Evolutionary conservation across 2,329 filamentous ascomycete genomes (phyloP), one percentile per base, ranked within the genome.

Genomic region (Scedosporium aurantiacum): DNA sequence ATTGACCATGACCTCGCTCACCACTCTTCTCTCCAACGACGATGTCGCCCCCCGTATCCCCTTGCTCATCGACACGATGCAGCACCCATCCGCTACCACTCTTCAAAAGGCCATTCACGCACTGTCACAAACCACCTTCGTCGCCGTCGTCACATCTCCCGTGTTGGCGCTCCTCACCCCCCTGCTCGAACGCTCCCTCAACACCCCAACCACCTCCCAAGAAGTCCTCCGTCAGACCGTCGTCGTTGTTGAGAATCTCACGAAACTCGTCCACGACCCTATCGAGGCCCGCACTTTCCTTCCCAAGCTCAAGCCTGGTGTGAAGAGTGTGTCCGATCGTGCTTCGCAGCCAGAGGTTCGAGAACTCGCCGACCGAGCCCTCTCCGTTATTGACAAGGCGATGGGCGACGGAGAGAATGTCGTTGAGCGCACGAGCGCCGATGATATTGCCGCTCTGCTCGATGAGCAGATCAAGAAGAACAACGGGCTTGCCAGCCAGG

Each of bases 61-160:
- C 5, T 85, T 97, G 2, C 82, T 99, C 57, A 87, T 99, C 74
- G 91, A 95, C 72, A 90, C 91, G 57, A 97, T 99, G 87, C 90
- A 97, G 73, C 87, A 97, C 68, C 94, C 94, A 5, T 96, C 91
- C 10, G 81, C 89, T 14, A 86, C 95, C 74, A 91, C 88, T 28
- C 82, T 95, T 61, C 90, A 96, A 72, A 97, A 97, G 79, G 92
- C 94, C 37, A 97, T 99, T 66, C 94, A 97, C 71, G 94, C 92
- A 55, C 81, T 99, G 55, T 97, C 92, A 3, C 91, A 96, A 78
- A 99, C 94, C 10, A 99, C 94, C n/a, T 99, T 99, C 68, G 94
- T 99, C 60, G 92, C 94, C 61, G 83, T 96, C 65, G 94, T 99
- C 68, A 97, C 91, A 12, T 97, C 93, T 7, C 94, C 94, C 8